Conservation (phyloP, 2,329 filamentous ascomycete genomes). For the Ophiocordyceps camponoti-floridani region DNA sequence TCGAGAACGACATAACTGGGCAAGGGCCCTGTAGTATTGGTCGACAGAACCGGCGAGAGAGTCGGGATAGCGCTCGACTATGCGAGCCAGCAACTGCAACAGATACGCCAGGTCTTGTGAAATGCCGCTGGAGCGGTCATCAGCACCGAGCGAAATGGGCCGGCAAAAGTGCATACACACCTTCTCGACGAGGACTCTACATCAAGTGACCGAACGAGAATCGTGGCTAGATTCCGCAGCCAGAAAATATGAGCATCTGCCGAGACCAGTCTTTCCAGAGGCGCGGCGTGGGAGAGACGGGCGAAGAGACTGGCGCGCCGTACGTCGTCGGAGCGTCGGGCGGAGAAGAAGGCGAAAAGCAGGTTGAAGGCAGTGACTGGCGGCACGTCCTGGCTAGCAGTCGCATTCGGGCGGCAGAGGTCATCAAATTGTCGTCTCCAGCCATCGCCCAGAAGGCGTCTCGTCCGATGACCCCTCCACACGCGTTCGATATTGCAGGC, state of each 20-base stretch:
- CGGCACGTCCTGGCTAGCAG: conserved; percentile 16
- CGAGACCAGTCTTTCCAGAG: conserved; percentile 17
- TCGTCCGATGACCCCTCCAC: conserved; percentile 62
- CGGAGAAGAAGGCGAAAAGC: conserved; percentile 30
- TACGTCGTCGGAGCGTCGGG: conserved; percentile 25
- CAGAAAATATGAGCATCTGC: conserved; percentile 11
- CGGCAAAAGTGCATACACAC: conserved; percentile 6
- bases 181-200: conserved; percentile 4
- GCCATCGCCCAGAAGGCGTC: conserved; percentile 35
- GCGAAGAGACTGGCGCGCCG: conserved; percentile 27
- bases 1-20: conserved; percentile 13
- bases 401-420: conserved; percentile 23
- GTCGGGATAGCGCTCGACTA: conserved; percentile 7
- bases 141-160: background rate
- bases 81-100: conserved; percentile 17
- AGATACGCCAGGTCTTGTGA: conserved; percentile 9
- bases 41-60: conserved; percentile 8
- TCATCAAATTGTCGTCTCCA: conserved; percentile 47
- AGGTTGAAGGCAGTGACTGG: conserved; percentile 25
- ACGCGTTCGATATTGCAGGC: conserved; percentile 55
- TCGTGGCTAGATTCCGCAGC: conserved; percentile 15
- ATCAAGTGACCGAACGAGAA: conserved; percentile 18
- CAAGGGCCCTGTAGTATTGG: conserved; percentile 23
- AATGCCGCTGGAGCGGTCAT: background rate
- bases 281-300: conserved; percentile 20